These are phyloP conservation scores for Acidomyces sp. DNA, from an alignment of 495 filamentous ascomycete species.

Conservation along the genomic window DNA sequence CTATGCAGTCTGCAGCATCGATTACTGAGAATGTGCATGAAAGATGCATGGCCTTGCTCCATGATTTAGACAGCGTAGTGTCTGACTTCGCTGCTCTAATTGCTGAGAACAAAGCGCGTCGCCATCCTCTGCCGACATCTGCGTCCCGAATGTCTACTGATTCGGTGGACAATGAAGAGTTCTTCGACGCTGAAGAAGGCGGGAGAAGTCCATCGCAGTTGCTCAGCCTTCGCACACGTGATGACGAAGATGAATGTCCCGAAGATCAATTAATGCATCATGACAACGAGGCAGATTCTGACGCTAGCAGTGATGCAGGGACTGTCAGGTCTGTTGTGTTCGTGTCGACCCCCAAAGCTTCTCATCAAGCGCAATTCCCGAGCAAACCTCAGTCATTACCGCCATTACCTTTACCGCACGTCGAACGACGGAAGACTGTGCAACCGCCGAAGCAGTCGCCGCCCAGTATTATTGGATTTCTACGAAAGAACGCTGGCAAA, in stretches of 20 bases:
- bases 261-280: constrained; percentile 21
- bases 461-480: constrained; percentile 80
- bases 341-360: constrained; percentile 30
- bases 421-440: constrained; percentile 59
- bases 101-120: constrained; percentile 62
- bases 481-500: constrained; percentile 96
- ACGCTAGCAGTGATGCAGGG: constrained; percentile 46
- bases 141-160: constrained; percentile 65
- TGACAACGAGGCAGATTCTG: constrained; percentile 36
- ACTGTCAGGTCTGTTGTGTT: constrained; percentile 26
- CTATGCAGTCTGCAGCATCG: constrained; percentile 26
- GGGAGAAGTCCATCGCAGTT: constrained; percentile 49
- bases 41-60: constrained; percentile 63
- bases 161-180: constrained; percentile 70
- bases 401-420: constrained; percentile 59
- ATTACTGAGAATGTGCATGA: constrained; percentile 49
- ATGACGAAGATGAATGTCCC: constrained; percentile 36
- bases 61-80: constrained; percentile 70
- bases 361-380: constrained; percentile 51
- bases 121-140: constrained; percentile 30
- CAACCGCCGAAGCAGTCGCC: constrained; percentile 59
- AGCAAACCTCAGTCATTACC: constrained; percentile 55
- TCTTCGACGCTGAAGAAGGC: constrained; percentile 73
- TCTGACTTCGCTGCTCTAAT: constrained; percentile 67
- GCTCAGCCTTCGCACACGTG: constrained; percentile 54